Evolutionary conservation across 768 basidiomycete genomes (phyloP), one percentile per base, ranked within the genome.

Genomic region (Boletus coccyginus): DNA sequence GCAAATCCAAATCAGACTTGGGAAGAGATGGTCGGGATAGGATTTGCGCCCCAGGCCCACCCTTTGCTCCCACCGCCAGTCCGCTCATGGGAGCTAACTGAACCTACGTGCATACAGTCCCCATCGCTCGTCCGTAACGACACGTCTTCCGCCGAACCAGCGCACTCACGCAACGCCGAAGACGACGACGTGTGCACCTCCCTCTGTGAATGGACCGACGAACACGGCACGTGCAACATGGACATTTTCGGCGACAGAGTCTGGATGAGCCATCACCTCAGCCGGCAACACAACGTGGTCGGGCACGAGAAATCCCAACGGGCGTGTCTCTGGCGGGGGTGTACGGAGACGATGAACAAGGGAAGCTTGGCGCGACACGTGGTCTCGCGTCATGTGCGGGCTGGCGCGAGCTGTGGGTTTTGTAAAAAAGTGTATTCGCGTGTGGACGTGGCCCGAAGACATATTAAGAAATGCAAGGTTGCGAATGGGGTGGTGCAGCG

Each of bases 371-470:
- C 59, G 27, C 55, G 69, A 14, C 69, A 71, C 19, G 46, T 68
- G 10, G 57, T 61, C 5, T 70, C 61, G 32, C 41, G 67, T 1
- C 67, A 71, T 47, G 12, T 69, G 19, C 39, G 57, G 10, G 50
- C 62, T 9, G 62, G 64, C 3, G 57, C 58, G 27, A 56, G 58
- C 9, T 69, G 67, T 55, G 57, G 46, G 24, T 53, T 59, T 47
- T 71, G 67, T 19, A 59, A 52, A 50, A 71, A 65, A 58, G 44
- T 57, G 39, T 64, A 71, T 49, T 69, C 67, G 32, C 62, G 69
- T 5, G 48, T 39, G 21, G 67, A 68, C 46, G 69, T 66, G 11
- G 62, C 67, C 5, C 54, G 55, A 32, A 66, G 67, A 41, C 69
- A 71, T 40, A 35, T 60, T 10, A 67, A 50, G 40, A 68, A 67